Conservation (phyloP, 2,329 filamentous ascomycete genomes). For the Arthroderma uncinatum region DNA sequence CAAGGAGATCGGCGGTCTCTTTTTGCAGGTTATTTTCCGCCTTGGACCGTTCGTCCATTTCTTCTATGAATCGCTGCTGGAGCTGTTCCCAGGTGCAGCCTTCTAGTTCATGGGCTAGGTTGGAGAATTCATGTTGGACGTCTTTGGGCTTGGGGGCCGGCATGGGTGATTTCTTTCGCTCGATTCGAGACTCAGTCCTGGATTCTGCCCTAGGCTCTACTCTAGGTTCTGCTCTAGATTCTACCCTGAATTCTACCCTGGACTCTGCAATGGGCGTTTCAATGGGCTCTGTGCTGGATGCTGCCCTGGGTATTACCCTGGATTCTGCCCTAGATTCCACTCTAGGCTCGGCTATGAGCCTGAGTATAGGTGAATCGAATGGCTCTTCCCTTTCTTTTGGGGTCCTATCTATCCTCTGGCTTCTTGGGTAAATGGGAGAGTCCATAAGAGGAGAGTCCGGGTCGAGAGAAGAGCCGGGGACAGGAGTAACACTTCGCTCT, state of each 20-base stretch:
- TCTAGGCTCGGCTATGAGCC: no score
- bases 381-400: background rate
- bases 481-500: background rate
- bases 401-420: background rate
- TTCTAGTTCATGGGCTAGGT: slow-evolving; percentile 29
- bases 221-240: background rate
- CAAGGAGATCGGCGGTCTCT: slow-evolving; percentile 57
- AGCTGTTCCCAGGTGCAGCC: slow-evolving; percentile 70
- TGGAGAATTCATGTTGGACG: background rate
- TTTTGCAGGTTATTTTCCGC: slow-evolving; percentile 55
- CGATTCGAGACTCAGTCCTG: background rate
- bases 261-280: no score
- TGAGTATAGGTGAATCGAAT: background rate
- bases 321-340: no score
- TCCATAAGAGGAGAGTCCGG: background rate
- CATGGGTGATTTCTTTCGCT: background rate
- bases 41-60: slow-evolving; percentile 51
- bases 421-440: background rate
- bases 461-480: background rate
- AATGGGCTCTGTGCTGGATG: no score
- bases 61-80: slow-evolving; percentile 54
- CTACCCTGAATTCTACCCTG: no score
- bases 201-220: background rate
- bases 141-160: background rate
- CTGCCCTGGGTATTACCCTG: no score